Conservation (phyloP, 2,329 filamentous ascomycete species). For the Whalleya microplaca region DNA sequence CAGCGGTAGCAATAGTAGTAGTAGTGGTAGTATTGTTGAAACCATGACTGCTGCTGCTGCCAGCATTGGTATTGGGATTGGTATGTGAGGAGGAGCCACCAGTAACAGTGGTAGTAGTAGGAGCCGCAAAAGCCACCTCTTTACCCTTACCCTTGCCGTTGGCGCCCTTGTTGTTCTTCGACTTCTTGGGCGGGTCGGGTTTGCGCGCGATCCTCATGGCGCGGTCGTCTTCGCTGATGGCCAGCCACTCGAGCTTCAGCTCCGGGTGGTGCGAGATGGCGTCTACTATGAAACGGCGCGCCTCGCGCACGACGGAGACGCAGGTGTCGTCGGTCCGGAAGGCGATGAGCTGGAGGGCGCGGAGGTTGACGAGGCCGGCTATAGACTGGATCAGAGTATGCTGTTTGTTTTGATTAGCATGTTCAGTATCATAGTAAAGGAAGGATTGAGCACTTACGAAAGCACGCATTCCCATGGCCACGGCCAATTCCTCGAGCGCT, state of each 20-base stretch:
- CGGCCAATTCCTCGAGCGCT: conserved; percentile 58
- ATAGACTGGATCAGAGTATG: conserved; percentile 62
- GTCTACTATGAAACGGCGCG: conserved; percentile 62
- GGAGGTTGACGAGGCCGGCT: conserved; percentile 49
- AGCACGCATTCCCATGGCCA: conserved; percentile 56
- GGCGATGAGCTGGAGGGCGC: conserved; percentile 58
- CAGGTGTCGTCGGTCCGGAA: conserved; percentile 62
- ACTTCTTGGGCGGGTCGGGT: conserved; percentile 34
- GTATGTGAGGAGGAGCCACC: conserved; percentile 18
- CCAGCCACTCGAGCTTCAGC: conserved; percentile 62
- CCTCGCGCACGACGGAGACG: conserved; percentile 59
- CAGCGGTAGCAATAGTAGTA: too few species aligned
- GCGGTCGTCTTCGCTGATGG: conserved; percentile 53
- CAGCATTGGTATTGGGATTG: too few species aligned
- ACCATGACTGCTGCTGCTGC: too few species aligned
- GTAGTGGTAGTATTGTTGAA: too few species aligned
- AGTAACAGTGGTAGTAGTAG: conserved; percentile 2
- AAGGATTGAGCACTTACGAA: conserved; percentile 50
- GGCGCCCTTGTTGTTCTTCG: conserved; percentile 36
- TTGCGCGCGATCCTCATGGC: conserved; percentile 54
- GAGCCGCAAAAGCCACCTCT: conserved; percentile 13
- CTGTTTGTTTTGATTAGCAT: conserved; percentile 41
- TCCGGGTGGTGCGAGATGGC: conserved; percentile 58
- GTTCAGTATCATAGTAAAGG: neutral
- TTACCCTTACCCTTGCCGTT: conserved; percentile 45